Conservation (phyloP, 2,329 filamentous ascomycete genomes). For the Trichophyton benhamiae region DNA sequence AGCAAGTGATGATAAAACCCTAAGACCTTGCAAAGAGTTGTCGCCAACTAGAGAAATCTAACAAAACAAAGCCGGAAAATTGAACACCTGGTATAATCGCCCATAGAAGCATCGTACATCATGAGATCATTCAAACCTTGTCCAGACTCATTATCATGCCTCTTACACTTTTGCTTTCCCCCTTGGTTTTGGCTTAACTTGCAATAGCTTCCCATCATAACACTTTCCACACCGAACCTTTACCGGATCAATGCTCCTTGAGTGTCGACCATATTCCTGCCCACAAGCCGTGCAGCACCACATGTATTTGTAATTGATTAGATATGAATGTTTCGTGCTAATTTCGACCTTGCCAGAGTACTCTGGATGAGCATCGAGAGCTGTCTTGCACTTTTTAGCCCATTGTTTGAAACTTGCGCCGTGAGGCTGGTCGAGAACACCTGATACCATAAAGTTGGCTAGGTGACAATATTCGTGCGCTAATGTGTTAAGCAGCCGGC, state of each 20-base stretch:
- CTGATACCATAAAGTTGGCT: conserved; percentile 77
- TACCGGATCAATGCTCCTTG: conserved; percentile 63
- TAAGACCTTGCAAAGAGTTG: too few species aligned
- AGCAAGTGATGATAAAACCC: too few species aligned
- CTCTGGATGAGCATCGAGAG: conserved; percentile 39
- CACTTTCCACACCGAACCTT: conserved; percentile 69
- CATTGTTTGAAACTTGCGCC: conserved; percentile 74
- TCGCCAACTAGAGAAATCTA: too few species aligned
- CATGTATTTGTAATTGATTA: conserved; percentile 83
- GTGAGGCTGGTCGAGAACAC: conserved; percentile 64
- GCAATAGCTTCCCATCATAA: conserved; percentile 50
- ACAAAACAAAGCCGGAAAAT: too few species aligned
- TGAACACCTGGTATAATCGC: too few species aligned
- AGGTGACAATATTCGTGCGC: conserved; percentile 96
- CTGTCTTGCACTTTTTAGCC: conserved; percentile 31
- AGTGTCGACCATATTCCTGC: conserved; percentile 68
- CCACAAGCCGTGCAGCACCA: conserved; percentile 66
- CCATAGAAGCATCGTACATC: not conserved
- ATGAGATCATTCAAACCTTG: not conserved
- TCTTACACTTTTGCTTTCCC: conserved; percentile 17
- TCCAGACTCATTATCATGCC: not conserved
- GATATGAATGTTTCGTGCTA: conserved; percentile 80
- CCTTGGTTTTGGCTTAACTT: conserved; percentile 67
- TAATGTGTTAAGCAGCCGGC: conserved; percentile 75
- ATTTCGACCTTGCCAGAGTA: conserved; percentile 55